Percentiles rank a stretch among this genome's conserved stretches.
phyloP scores from a whole-genome alignment of 2,329 filamentous ascomycete genomes.

The Zymoseptoria tritici region DNA sequence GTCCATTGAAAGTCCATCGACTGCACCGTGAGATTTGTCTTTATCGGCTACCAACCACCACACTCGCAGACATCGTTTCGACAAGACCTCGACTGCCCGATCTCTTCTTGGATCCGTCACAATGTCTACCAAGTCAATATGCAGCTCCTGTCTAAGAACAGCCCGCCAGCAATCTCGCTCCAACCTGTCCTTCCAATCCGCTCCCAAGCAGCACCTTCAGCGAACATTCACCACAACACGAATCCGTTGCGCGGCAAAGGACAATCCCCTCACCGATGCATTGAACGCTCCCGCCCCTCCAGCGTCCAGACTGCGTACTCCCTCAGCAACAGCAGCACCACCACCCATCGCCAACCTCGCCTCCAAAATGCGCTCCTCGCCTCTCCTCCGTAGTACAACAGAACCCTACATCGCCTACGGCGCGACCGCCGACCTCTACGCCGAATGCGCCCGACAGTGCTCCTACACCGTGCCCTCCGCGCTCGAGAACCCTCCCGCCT shows the following conservation, averaged over 20 bases:
- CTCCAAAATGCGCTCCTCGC: slow-evolving; percentile 16
- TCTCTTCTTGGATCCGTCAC: background rate
- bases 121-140: slow-evolving; percentile 20
- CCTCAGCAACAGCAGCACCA: slow-evolving; percentile 5
- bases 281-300: slow-evolving; percentile 8
- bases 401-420: slow-evolving; percentile 74
- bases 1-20: background rate
- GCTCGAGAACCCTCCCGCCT: slow-evolving; percentile 52
- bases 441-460: slow-evolving; percentile 63
- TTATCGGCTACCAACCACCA: background rate
- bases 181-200: background rate
- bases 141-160: slow-evolving; percentile 18
- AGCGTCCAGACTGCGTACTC: slow-evolving; percentile 5
- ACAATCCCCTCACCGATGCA: slow-evolving; percentile 1
- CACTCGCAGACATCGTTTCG: background rate
- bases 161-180: slow-evolving; percentile 12
- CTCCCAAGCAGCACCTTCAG: background rate
- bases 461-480: slow-evolving; percentile 68
- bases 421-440: slow-evolving; percentile 70
- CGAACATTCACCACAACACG: slow-evolving; percentile 3
- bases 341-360: slow-evolving; percentile 19
- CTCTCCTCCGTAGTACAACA: slow-evolving; percentile 35
- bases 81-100: background rate
- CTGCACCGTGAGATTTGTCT: background rate
- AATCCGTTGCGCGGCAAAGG: background rate